phyloP scores from a whole-genome alignment of 306 rosid genomes.

The Carpinus fangiana region DNA sequence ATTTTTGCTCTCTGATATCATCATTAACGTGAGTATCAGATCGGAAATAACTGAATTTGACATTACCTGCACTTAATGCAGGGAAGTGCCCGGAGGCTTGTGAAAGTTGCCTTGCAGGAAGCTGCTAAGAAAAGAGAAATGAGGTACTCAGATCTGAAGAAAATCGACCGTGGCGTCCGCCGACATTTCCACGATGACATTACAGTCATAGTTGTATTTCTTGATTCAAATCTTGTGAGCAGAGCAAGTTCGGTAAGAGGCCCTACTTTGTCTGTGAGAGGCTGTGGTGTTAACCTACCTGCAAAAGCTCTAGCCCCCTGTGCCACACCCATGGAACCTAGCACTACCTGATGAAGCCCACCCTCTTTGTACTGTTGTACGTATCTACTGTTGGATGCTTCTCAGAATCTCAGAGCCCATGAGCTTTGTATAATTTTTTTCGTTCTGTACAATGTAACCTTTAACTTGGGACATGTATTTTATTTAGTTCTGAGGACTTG shows the following conservation, averaged over 20 bases:
- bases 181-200: conserved; percentile 92
- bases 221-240: conserved; percentile 75
- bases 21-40: neutral
- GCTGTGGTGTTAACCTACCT: conserved; percentile 53
- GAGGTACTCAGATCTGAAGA: conserved; percentile 88
- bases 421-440: conserved; percentile 32
- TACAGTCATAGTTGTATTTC: conserved; percentile 73
- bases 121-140: conserved; percentile 96
- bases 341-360: conserved; percentile 30
- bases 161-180: conserved; percentile 86
- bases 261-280: conserved; percentile 63
- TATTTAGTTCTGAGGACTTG: conserved; percentile 41
- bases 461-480: conserved; percentile 39
- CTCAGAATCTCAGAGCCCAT: conserved; percentile 26
- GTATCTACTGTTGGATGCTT: conserved; percentile 29
- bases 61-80: conserved; percentile 33
- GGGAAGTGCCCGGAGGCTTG: conserved; percentile 88
- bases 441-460: conserved; percentile 39
- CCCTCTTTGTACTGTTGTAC: conserved; percentile 25
- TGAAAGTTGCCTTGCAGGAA: conserved; percentile 73
- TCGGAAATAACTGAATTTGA: conserved; percentile 16
- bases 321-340: conserved; percentile 36
- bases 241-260: conserved; percentile 64
- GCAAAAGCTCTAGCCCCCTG: conserved; percentile 46
- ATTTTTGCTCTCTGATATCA: neutral